Percentiles rank a stretch among this genome's conserved stretches.
Conservation (phyloP, 495 filamentous ascomycete genomes). For the Tuber melanosporum region DNA sequence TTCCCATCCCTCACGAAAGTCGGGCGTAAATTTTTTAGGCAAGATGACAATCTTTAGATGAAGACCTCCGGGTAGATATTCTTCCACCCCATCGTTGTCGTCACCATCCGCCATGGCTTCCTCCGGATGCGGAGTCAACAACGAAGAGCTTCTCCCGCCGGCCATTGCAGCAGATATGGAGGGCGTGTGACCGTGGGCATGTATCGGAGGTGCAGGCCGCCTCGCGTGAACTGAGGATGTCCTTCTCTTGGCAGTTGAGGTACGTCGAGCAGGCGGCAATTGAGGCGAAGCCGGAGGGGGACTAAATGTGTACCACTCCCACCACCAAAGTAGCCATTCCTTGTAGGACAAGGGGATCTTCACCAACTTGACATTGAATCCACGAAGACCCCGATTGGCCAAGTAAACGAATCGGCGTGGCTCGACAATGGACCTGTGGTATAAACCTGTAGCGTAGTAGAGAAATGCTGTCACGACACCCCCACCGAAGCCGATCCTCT, state of each 20-base stretch:
- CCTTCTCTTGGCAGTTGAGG: conserved; percentile 16
- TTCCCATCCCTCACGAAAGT: conserved; percentile 97
- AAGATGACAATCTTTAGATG: conserved; percentile 83
- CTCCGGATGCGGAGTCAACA: conserved; percentile 27
- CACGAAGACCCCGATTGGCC: conserved; percentile 80
- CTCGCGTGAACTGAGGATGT: conserved; percentile 25
- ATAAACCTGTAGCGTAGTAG: conserved; percentile 89
- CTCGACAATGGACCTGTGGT: conserved; percentile 92
- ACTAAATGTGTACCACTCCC: conserved; percentile 39
- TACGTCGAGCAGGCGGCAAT: neutral
- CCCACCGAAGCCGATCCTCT: conserved; percentile 81
- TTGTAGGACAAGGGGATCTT: conserved; percentile 77
- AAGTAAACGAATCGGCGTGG: conserved; percentile 82
- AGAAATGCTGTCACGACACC: conserved; percentile 75
- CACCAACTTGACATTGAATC: conserved; percentile 92
- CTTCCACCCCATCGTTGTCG: conserved; percentile 63
- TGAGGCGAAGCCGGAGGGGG: conserved; percentile 17
- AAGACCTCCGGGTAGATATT: conserved; percentile 80
- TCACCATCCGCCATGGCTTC: conserved; percentile 28
- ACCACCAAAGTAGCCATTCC: conserved; percentile 46
- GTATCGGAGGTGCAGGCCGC: conserved; percentile 32
- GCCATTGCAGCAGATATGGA: conserved; percentile 20
- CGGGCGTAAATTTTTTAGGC: conserved; percentile 88
- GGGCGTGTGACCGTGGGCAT: conserved; percentile 20
- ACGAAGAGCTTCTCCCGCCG: conserved; percentile 16